These are phyloP conservation scores for Panaeolus papilionaceus DNA, from an alignment of 768 basidiomycete genomes.

Conservation along the genomic window DNA sequence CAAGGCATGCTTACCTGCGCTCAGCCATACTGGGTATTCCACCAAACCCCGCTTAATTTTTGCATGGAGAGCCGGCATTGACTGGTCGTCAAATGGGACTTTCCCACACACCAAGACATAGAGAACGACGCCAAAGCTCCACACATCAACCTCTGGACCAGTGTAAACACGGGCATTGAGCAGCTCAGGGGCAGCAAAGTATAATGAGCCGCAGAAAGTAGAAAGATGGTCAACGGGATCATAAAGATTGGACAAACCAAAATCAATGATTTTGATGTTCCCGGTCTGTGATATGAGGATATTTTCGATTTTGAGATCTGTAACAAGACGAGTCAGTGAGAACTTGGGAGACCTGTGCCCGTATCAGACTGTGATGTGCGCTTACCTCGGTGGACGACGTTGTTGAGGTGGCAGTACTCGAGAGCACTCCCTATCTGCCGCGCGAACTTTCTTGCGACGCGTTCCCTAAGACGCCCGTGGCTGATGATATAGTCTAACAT, in stretches of 20 bases:
- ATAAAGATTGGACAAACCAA: conserved; percentile 96
- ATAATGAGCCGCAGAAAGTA: conserved; percentile 97
- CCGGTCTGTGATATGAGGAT: conserved; percentile 98
- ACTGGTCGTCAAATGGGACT: conserved; percentile 99
- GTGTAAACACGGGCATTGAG: conserved; percentile 97
- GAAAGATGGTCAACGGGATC: conserved; percentile 82
- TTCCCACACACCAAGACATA: conserved; percentile 98
- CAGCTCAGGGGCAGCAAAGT: conserved; percentile 98
- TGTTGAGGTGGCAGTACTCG: conserved; percentile 97
- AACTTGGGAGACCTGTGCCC: neutral
- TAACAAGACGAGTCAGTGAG: conserved; percentile 13
- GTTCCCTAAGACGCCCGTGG: conserved; percentile 93
- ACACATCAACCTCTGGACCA: conserved; percentile 97
- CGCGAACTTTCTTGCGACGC: conserved; percentile 97
- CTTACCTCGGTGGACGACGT: conserved; percentile 92
- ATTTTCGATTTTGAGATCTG: conserved; percentile 98
- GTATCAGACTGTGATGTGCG: conserved; percentile 16
- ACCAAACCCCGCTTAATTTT: conserved; percentile 98
- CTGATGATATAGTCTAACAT: conserved; percentile 99
- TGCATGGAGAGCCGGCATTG: conserved; percentile 98
- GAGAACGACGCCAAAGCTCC: conserved; percentile 98
- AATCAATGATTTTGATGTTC: conserved; percentile 99
- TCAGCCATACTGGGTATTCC: conserved; percentile 97
- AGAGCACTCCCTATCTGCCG: conserved; percentile 96
- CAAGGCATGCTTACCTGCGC: conserved; percentile 65